Conservation (phyloP, 2,329 filamentous ascomycete genomes). For the Epichloe bromicola region DNA sequence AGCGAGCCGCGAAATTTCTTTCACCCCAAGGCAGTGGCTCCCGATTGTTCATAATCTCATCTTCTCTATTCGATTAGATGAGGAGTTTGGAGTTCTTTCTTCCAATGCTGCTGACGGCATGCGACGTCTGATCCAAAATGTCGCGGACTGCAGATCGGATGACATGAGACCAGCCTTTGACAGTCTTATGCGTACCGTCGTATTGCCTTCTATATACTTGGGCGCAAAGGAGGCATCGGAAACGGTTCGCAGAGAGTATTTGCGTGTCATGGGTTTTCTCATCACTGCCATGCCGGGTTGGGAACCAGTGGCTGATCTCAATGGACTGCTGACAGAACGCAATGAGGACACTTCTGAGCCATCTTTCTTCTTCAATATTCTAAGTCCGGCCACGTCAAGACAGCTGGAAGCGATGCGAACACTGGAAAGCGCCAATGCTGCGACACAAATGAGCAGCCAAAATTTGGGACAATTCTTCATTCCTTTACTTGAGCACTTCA, state of each 20-base stretch:
- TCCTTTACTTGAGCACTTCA: conserved; percentile 85
- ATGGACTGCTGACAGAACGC: conserved; percentile 45
- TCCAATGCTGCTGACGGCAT: conserved; percentile 71
- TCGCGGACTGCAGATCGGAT: conserved; percentile 26
- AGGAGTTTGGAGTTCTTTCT: conserved; percentile 74
- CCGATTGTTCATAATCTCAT: conserved; percentile 82
- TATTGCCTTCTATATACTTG: conserved; percentile 64
- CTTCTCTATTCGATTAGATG: conserved; percentile 72
- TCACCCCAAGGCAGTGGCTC: conserved; percentile 67
- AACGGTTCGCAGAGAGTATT: conserved; percentile 69
- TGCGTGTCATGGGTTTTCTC: conserved; percentile 67
- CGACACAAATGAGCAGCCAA: conserved; percentile 53
- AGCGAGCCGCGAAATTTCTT: conserved; percentile 40
- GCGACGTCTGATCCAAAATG: conserved; percentile 61
- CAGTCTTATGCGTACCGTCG: conserved; percentile 44
- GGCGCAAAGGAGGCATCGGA: conserved; percentile 72
- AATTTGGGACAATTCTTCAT: conserved; percentile 82
- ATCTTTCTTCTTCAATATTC: conserved; percentile 84
- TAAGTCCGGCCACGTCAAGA: conserved; percentile 79
- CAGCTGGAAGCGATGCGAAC: conserved; percentile 73
- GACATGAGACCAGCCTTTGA: conserved; percentile 33
- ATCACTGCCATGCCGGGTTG: conserved; percentile 58
- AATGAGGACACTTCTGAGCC: conserved; percentile 52
- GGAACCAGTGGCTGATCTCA: conserved; percentile 60
- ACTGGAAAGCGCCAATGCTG: conserved; percentile 54